Base-by-base conservation (phyloP, 495 filamentous ascomycete species). In the Penicillium alfredii region DNA sequence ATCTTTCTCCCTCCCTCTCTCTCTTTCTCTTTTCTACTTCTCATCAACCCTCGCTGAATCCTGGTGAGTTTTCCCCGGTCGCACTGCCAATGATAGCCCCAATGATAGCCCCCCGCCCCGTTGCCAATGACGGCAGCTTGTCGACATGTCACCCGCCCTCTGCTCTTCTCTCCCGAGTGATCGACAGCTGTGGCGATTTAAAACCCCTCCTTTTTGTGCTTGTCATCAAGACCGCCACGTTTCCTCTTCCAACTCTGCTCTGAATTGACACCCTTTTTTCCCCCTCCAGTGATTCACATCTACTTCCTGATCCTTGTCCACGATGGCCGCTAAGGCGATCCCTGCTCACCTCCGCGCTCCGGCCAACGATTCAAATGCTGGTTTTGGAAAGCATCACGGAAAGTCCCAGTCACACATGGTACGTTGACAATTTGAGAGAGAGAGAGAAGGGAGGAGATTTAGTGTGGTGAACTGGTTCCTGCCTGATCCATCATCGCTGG, bases 351-450 rank as follows among this genome's bases (percentile, higher is more conserved):
- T 96, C 42, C 86, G 82, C 71, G 68, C 77, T 31, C 67, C 69
- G 31, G 66, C 63, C 14, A 63, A 61, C 18, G 71, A 60, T 14
- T 56, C 64, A 38, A 68, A 66, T 46, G 72, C 74, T 44, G 81
- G 79, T 25, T 25, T 72, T 73, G 47, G 69, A 75, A 86, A 85
- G 66, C 88, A 94, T 57, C 89, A 96, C 64, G 88, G 87, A 51
- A 96, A 96, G 77, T 82, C 87, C 35, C 85, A 89, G 57, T 93
- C 87, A 22, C 88, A 94, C 64, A 86, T 96, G 84, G 89, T 94
- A 67, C 81, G 88, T 86, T 13, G 13, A 19, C 31, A 8, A 6
- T 14, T n/a, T n/a, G n/a, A n/a, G n/a, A n/a, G n/a, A n/a, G n/a
- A n/a, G n/a, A n/a, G n/a, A n/a, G n/a, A n/a, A n/a, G n/a, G n/a